phyloP scores from a whole-genome alignment of 352 stramenopile genomes.

The Phytophthora macrochlamydospora region DNA sequence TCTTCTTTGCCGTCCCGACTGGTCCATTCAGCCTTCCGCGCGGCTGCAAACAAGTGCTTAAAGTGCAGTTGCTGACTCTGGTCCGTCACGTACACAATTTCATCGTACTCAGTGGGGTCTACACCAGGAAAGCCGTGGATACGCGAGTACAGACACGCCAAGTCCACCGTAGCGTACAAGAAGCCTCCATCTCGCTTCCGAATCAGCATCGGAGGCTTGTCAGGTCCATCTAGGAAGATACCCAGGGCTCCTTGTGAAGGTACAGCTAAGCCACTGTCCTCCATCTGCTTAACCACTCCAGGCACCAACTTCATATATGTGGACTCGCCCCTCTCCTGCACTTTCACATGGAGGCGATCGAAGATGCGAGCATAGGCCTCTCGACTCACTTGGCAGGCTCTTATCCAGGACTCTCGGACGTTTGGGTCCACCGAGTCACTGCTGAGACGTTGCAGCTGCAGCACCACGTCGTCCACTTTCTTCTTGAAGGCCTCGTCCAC shows the following conservation, averaged over 20 bases:
- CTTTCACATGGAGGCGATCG: slow-evolving; percentile 62
- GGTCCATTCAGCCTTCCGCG: slow-evolving; percentile 57
- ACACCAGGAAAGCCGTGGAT: slow-evolving; percentile 75
- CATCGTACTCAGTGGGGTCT: slow-evolving; percentile 71
- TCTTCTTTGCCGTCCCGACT: slow-evolving; percentile 29
- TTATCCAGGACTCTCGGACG: slow-evolving; percentile 57
- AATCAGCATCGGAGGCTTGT: slow-evolving; percentile 85
- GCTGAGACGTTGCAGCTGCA: slow-evolving; percentile 72
- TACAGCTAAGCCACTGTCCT: slow-evolving; percentile 50
- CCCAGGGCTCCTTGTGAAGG: slow-evolving; percentile 70
- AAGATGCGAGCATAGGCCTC: slow-evolving; percentile 72
- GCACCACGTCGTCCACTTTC: slow-evolving; percentile 67
- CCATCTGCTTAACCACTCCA: slow-evolving; percentile 47
- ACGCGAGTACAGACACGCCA: slow-evolving; percentile 72
- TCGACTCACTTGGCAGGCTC: slow-evolving; percentile 75
- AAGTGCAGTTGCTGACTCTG: slow-evolving; percentile 84
- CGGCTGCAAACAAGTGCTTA: slow-evolving; percentile 74
- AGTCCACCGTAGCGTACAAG: slow-evolving; percentile 80
- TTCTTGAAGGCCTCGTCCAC: slow-evolving; percentile 61
- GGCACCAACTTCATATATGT: slow-evolving; percentile 74
- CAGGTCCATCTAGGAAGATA: slow-evolving; percentile 69
- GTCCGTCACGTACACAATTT: slow-evolving; percentile 86
- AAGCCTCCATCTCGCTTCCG: slow-evolving; percentile 82
- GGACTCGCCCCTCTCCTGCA: slow-evolving; percentile 76
- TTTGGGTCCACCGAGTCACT: slow-evolving; percentile 38